Percentiles rank a stretch among this genome's conserved stretches.
Conservation (phyloP, 2,329 filamentous ascomycete genomes). For the Phoma sp. region DNA sequence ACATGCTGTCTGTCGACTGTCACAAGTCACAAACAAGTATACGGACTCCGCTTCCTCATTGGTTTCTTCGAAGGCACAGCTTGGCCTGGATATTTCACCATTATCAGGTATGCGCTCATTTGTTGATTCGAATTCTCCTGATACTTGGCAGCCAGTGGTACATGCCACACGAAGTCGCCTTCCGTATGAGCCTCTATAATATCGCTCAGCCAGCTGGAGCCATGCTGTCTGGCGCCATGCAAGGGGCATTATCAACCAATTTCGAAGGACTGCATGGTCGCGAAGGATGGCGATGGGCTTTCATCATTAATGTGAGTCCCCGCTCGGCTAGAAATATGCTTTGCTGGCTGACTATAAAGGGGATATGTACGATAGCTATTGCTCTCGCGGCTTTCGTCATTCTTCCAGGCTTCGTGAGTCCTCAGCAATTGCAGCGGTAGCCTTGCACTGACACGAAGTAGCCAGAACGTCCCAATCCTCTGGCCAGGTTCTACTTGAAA, state of each 20-base stretch:
- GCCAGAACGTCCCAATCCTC: slow-evolving; percentile 15
- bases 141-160: background rate
- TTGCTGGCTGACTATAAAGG: background rate
- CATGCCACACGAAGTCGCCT: slow-evolving; percentile 7
- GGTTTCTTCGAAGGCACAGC: background rate
- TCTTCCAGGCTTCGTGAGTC: slow-evolving; percentile 1
- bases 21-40: background rate
- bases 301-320: slow-evolving; percentile 55
- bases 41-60: background rate
- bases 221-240: slow-evolving; percentile 1
- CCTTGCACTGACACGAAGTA: background rate
- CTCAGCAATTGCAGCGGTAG: too few relatives aligned
- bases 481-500: slow-evolving; percentile 18
- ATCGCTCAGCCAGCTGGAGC: background rate
- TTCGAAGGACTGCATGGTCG: slow-evolving; percentile 55
- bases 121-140: background rate
- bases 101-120: background rate
- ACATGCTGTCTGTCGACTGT: background rate
- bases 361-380: background rate
- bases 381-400: background rate
- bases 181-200: slow-evolving; percentile 4
- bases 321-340: background rate
- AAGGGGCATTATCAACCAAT: slow-evolving; percentile 30
- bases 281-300: slow-evolving; percentile 57
- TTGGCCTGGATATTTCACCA: slow-evolving; percentile 3